phyloP scores from a whole-genome alignment of 2,329 filamentous ascomycete genomes.

The Chaetomiaceae sp. region DNA sequence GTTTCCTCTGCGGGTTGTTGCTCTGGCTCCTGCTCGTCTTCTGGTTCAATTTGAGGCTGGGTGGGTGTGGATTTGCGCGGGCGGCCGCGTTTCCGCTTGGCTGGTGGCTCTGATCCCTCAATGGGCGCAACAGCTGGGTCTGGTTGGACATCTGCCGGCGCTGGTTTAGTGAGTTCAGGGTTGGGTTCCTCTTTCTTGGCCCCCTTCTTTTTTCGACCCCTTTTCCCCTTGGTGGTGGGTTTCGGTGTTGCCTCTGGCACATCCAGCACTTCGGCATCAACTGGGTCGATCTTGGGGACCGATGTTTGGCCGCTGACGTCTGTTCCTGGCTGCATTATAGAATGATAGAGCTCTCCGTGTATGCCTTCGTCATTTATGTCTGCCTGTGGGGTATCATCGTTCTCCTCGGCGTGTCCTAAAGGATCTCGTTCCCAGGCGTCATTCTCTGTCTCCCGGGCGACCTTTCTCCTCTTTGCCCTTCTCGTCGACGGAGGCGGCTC shows the following conservation, averaged over 20 bases:
- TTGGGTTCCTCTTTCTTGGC: constrained; percentile 1
- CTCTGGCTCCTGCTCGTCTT: neutral
- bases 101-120: constrained; percentile 9
- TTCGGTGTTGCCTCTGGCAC: neutral
- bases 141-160: neutral
- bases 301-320: neutral
- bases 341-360: neutral
- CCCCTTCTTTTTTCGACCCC: constrained; percentile 30
- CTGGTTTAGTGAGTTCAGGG: constrained; percentile 2
- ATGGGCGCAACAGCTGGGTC: neutral
- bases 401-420: neutral
- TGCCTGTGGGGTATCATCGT: neutral
- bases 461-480: constrained; percentile 15
- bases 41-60: constrained; percentile 14
- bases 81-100: constrained; percentile 39
- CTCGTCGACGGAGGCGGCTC: constrained; percentile 9
- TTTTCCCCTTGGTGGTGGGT: constrained; percentile 26
- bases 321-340: neutral
- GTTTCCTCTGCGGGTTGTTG: constrained; percentile 6
- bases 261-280: neutral
- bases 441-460: constrained; percentile 7
- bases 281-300: neutral
- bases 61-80: constrained; percentile 36
- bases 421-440: neutral
- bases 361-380: neutral